These are phyloP conservation scores for Stachybotrys chartarum DNA, from an alignment of 2,329 filamentous ascomycete species.

Conservation along the genomic window DNA sequence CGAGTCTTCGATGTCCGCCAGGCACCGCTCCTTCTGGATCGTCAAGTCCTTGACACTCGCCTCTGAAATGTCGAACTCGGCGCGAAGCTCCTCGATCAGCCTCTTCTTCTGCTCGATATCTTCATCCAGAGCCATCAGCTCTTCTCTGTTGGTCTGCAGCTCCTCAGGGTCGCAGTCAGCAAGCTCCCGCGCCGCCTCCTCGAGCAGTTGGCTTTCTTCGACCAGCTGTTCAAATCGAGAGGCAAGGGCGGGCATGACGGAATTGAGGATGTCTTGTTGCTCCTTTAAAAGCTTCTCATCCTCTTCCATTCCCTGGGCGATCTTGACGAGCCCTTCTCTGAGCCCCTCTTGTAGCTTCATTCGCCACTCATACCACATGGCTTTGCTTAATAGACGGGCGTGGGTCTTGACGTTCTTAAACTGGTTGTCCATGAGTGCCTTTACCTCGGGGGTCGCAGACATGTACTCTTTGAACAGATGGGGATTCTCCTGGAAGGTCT, in stretches of 20 bases:
- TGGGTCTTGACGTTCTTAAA: slow-evolving; percentile 97
- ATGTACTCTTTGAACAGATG: slow-evolving; percentile 89
- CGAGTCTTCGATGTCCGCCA: slow-evolving; percentile 71
- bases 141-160: slow-evolving; percentile 63
- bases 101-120: slow-evolving; percentile 64
- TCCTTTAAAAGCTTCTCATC: slow-evolving; percentile 62
- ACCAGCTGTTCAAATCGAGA: slow-evolving; percentile 55
- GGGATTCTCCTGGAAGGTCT: slow-evolving; percentile 85
- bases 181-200: slow-evolving; percentile 65
- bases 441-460: slow-evolving; percentile 74
- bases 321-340: slow-evolving; percentile 70
- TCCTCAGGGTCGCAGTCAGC: slow-evolving; percentile 76
- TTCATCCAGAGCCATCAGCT: slow-evolving; percentile 55
- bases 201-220: slow-evolving; percentile 58
- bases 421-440: slow-evolving; percentile 85
- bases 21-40: slow-evolving; percentile 60
- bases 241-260: slow-evolving; percentile 58
- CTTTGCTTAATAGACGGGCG: slow-evolving; percentile 82
- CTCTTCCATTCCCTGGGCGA: slow-evolving; percentile 65
- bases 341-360: slow-evolving; percentile 79
- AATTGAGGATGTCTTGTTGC: slow-evolving; percentile 62
- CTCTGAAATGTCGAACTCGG: slow-evolving; percentile 61
- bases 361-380: slow-evolving; percentile 97
- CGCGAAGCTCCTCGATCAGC: slow-evolving; percentile 58
- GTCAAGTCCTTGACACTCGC: slow-evolving; percentile 53